These are phyloP conservation scores for Orbilia javanica DNA, from an alignment of 2,329 filamentous ascomycete genomes.

Conservation along the genomic window DNA sequence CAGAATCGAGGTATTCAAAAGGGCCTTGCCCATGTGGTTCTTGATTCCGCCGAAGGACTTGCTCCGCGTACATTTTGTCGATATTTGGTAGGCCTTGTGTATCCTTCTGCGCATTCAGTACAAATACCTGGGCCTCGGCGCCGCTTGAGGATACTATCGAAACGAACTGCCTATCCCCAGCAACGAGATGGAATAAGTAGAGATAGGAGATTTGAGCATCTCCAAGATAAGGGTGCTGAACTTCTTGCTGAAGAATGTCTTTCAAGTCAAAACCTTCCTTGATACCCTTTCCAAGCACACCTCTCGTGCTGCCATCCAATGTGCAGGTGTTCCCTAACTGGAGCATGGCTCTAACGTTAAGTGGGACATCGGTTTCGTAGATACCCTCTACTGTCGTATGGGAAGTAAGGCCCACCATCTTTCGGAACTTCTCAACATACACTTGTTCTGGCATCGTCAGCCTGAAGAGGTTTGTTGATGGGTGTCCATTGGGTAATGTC, in stretches of 20 bases:
- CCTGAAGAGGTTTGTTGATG: slow-evolving; percentile 93
- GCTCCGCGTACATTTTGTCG: slow-evolving; percentile 85
- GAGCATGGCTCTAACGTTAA: slow-evolving; percentile 87
- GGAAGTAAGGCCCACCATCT: slow-evolving; percentile 80
- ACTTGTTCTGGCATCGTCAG: slow-evolving; percentile 88
- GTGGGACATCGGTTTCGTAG: slow-evolving; percentile 91
- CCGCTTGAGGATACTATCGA: slow-evolving; percentile 88
- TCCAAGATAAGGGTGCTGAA: slow-evolving; percentile 78
- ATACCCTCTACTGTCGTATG: slow-evolving; percentile 96
- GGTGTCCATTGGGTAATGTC: slow-evolving; percentile 93
- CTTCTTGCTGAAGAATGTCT: slow-evolving; percentile 68
- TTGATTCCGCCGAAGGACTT: slow-evolving; percentile 75
- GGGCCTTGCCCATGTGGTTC: slow-evolving; percentile 76
- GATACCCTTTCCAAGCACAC: slow-evolving; percentile 89
- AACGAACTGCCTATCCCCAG: slow-evolving; percentile 92
- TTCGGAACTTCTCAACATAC: slow-evolving; percentile 86
- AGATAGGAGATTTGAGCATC: slow-evolving; percentile 82
- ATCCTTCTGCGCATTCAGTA: slow-evolving; percentile 86
- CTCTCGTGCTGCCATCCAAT: slow-evolving; percentile 89
- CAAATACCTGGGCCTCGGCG: slow-evolving; percentile 84
- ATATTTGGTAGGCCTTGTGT: slow-evolving; percentile 89
- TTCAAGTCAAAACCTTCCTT: slow-evolving; percentile 93
- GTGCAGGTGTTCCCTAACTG: slow-evolving; percentile 91
- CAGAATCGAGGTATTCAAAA: slow-evolving; percentile 83
- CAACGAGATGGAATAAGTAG: slow-evolving; percentile 91